Evolutionary conservation across 306 rosid genomes (phyloP).

Genomic region (Quercus ilex): DNA sequence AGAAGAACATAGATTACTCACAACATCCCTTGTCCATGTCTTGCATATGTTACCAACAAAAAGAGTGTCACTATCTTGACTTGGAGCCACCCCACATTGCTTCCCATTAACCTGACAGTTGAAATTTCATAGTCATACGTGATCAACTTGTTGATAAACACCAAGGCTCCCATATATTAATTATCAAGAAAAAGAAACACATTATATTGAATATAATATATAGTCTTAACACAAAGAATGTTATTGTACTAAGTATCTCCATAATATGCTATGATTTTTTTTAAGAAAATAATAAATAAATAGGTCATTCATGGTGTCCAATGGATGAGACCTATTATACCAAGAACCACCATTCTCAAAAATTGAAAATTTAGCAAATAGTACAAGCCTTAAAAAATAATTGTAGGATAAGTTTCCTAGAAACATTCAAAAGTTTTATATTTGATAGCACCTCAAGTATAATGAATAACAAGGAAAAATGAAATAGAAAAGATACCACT

Average conservation of each 20-base stretch:
- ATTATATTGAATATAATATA: background rate
- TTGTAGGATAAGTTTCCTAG: background rate
- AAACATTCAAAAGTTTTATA: background rate
- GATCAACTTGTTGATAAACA: background rate
- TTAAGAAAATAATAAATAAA: too few species aligned
- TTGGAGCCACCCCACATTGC: conserved; percentile 11
- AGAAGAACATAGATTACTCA: background rate
- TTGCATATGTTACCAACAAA: conserved; percentile 9
- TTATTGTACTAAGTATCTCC: too few species aligned
- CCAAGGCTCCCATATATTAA: background rate
- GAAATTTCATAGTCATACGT: background rate
- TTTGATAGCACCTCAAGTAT: background rate
- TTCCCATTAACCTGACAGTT: conserved; percentile 9
- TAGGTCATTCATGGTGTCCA: too few species aligned
- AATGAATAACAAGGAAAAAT: background rate
- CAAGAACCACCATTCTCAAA: background rate
- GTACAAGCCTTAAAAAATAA: background rate
- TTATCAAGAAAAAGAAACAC: background rate
- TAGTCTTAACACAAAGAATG: too few species aligned
- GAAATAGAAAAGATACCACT: background rate
- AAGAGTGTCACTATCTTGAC: conserved; percentile 6
- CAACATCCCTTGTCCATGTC: background rate
- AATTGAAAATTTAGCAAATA: background rate
- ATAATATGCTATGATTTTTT: too few species aligned
- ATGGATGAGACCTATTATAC: too few species aligned